Base-by-base conservation (phyloP, 192 early-diverging fungal species). In the Diversispora eburnea region DNA sequence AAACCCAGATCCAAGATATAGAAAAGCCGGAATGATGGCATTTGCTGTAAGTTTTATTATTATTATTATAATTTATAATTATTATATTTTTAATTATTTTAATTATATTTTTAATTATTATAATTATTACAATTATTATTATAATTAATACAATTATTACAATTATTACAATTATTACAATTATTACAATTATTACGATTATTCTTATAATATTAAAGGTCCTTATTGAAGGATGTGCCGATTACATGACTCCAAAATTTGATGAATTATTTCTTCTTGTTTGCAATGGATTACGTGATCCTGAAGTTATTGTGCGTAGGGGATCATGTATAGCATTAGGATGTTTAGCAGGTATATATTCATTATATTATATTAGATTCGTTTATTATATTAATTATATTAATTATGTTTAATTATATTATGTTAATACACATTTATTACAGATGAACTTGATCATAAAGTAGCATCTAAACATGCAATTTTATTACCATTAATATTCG, bases 321-420 rank as follows among this genome's bases (percentile, higher is more conserved):
- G 93, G 93, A 55, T 92, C 92, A 17, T 97, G 95, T 71, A 89
- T 97, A 85, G 92, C 93, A 5, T 80, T 97, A 55, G 87, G 88
- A 39, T 83, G 87, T 67, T 84, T 95, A 77, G 91, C 91, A 7
- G 88, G 83, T 79, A 73, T 42, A 13, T 55, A 42, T 78, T 3
- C n/a, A 48, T 20, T 48, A 3, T 7, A 49, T n/a, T n/a, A n/a
- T n/a, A n/a, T n/a, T n/a, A n/a, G n/a, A n/a, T 43, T 51, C 15
- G n/a, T 65, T 57, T 13, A 12, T 0, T 61, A 60, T 41, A 39
- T 7, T 5, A 41, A 46, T 15, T 62, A 75, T 47, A 12, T 49
- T 33, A 1, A 33, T 33, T 33, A 33, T 33, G 0, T 33, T 33
- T 33, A 33, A n/a, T n/a, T 33, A 33, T 33, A 33, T 33, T 33